Evolutionary conservation across 1,139 yeast genomes (phyloP), one percentile per base, ranked within the genome.

Genomic region (Lizanozyma gosingica): DNA sequence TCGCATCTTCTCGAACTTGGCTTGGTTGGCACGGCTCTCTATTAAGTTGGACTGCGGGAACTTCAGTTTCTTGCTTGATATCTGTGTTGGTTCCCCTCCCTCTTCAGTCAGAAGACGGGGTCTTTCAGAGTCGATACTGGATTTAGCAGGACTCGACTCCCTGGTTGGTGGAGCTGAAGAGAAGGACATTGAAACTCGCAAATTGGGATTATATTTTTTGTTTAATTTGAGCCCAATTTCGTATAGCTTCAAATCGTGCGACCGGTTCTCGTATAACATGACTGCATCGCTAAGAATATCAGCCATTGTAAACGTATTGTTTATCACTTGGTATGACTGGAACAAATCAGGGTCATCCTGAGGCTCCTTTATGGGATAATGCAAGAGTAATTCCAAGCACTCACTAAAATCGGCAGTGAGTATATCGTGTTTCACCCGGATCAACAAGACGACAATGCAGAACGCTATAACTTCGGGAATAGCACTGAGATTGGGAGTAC

Each of bases 401-500:
- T 82, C 88, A 29, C 83, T 78, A 47, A 76, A 77, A 53, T 81
- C 87, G 40, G 80, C 67, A 4, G 71, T 63, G 29, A 74, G 63
- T 35, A 73, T 60, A 11, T 71, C 66, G 1, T 71, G 54, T 46
- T 77, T 75, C 40, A 79, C 58, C 48, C 71, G 72, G 14, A 80
- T 62, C 32, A 81, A 55, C 37, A 80, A 52, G 4, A 76, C 61
- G 9, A 80, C 67, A 3, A 77, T 66, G 38, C 79, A 55, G 47
- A 72, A 76, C 2, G 75, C 73, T 9, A 81, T 45, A 18, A 80
- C 39, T 17, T 59, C 64, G 0, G 72, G 65, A 2, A 71, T 57
- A 4, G 58, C 52, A 9, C 47, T 47, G 32, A 55, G 41, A 9
- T 22, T 22, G 29, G 29, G 29, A 22, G 29, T 22, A 22, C 29